Base-by-base conservation (phyloP, 768 basidiomycete genomes). In the Termitomyces sp. region DNA sequence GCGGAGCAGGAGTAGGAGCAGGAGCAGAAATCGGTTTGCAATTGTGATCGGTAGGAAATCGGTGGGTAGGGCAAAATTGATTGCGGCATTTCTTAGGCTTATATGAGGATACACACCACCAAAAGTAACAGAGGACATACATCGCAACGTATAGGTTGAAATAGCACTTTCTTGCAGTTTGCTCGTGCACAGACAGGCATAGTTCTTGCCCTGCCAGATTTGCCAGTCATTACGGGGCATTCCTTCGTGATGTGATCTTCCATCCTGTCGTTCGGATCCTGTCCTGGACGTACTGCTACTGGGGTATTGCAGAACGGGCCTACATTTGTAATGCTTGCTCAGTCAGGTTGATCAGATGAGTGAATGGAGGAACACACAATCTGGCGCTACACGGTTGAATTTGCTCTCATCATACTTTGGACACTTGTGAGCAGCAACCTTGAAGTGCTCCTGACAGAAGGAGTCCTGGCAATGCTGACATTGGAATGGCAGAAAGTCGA, bases 401-500 rank as follows among this genome's bases (percentile, higher is more conserved):
- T 84, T 84, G 60, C 70, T 74, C 64, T 86, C 83, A 60, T 92
- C 88, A 63, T 86, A 91, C 61, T 86, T 76, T 3, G 78, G 67
- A 64, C 92, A 91, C 35, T 69, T 73, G 63, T 94, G 91, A 2
- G 76, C 77, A 16, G 78, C 72, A 12, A 86, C 87, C 57, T 79
- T 80, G 73, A 86, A 93, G 64, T 94, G 91, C 12, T 91, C 87
- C 39, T 83, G 82, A 61, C 92, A 94, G 72, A 84, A 94, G 0
- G 77, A 74, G 15, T 76, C 68, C 13, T 76, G 64, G 67, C 91
- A 94, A 63, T 91, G 89, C 47, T 89, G 85, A 67, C 91, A 94
- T 70, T 86, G 88, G 77, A 93, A 88, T 0, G 91, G 91, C 11
- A 94, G 74, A 60, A 92, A 93, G 74, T 94, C 91, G 64, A 92